These are phyloP conservation scores for Albifimbria verrucaria DNA, from an alignment of 2,329 filamentous ascomycete species.

Conservation along the genomic window DNA sequence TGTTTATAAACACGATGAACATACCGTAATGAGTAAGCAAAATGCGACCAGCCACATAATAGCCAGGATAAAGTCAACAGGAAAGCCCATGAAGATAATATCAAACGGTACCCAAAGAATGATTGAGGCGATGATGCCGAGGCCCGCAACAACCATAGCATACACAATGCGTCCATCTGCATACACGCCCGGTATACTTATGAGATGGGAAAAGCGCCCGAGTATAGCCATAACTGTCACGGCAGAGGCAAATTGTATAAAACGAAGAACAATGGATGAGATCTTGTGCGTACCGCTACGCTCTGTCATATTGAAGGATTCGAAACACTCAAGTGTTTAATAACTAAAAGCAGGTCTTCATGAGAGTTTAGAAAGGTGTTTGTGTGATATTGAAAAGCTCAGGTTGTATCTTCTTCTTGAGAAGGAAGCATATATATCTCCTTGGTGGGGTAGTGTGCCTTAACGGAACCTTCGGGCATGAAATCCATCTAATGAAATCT, in stretches of 20 bases:
- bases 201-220: constrained; percentile 8
- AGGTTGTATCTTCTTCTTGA: no score
- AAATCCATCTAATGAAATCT: no score
- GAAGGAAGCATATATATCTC: no score
- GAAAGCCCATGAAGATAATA: constrained; percentile 12
- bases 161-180: constrained; percentile 14
- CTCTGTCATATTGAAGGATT: not conserved
- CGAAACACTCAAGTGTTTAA: no score
- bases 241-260: constrained; percentile 9
- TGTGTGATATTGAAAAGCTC: no score
- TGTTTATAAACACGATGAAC: not conserved
- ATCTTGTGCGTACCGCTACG: constrained; percentile 9
- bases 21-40: constrained; percentile 6
- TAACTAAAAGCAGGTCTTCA: no score
- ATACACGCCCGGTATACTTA: not conserved
- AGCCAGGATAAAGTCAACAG: constrained; percentile 14
- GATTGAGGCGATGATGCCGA: constrained; percentile 17
- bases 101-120: constrained; percentile 11
- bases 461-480: no score
- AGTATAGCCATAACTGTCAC: constrained; percentile 14
- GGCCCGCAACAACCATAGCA: constrained; percentile 13
- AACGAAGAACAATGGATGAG: constrained; percentile 8
- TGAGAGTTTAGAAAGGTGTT: no score
- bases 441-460: no score
- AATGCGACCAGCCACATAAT: constrained; percentile 18